phyloP scores from a whole-genome alignment of 2,329 filamentous ascomycete genomes.

The Apiospora rasikravindrae region DNA sequence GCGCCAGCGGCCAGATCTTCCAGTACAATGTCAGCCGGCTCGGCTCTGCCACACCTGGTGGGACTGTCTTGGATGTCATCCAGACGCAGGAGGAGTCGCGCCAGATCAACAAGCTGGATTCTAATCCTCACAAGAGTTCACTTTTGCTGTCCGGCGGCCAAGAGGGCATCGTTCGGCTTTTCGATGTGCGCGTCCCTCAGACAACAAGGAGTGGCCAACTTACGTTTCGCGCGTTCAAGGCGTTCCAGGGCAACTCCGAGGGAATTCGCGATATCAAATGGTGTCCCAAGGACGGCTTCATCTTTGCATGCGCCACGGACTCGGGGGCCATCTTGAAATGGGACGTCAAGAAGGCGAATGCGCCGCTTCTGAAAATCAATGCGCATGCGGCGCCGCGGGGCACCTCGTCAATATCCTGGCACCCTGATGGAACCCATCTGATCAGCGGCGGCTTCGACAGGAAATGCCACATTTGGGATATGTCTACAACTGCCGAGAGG shows the following conservation, averaged over 20 bases:
- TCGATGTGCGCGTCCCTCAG: constrained; percentile 59
- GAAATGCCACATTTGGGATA: constrained; percentile 69
- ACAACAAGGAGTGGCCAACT: constrained; percentile 54
- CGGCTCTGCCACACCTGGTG: constrained; percentile 46
- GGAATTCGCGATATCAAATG: constrained; percentile 68
- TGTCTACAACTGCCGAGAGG: constrained; percentile 64
- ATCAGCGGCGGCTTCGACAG: constrained; percentile 67
- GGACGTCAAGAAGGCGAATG: constrained; percentile 61
- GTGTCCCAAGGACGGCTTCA: constrained; percentile 65
- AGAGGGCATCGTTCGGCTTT: constrained; percentile 66
- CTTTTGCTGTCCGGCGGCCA: constrained; percentile 68
- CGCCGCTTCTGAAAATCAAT: constrained; percentile 63
- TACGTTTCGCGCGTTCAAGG: constrained; percentile 54
- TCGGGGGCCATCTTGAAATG: constrained; percentile 67
- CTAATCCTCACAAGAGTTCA: constrained; percentile 63
- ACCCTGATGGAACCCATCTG: constrained; percentile 70
- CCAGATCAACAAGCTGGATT: constrained; percentile 67
- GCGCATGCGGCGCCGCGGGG: constrained; percentile 61
- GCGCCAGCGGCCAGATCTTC: constrained; percentile 68
- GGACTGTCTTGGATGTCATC: constrained; percentile 57
- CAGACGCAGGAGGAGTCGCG: constrained; percentile 66
- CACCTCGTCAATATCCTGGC: constrained; percentile 68
- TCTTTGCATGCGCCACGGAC: constrained; percentile 69
- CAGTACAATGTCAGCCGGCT: constrained; percentile 64
- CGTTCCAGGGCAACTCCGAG: constrained; percentile 59